Evolutionary conservation across 768 basidiomycete genomes (phyloP).

Genomic region (Collybia mongolica): DNA sequence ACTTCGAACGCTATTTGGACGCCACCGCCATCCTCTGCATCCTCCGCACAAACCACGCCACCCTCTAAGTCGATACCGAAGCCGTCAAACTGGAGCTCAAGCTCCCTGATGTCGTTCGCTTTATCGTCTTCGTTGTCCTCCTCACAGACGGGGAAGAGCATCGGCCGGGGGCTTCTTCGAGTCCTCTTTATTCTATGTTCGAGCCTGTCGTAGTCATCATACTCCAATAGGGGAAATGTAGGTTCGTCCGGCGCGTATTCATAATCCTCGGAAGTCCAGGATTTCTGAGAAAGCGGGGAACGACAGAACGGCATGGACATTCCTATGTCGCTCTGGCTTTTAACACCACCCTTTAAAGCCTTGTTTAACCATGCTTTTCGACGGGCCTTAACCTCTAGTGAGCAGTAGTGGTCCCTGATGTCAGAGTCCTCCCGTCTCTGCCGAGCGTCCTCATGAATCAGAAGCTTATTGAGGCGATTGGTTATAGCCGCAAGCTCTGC

Average conservation of each 20-base stretch:
- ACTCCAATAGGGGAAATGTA: conserved; percentile 7
- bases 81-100: conserved; percentile 29
- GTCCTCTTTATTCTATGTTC: conserved; percentile 1
- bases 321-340: conserved; percentile 31
- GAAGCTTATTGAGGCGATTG: conserved; percentile 37
- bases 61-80: conserved; percentile 27
- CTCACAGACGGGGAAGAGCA: conserved; percentile 42
- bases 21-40: conserved; percentile 8
- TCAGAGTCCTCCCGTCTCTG: conserved; percentile 37
- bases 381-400: conserved; percentile 57
- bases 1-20: conserved; percentile 18
- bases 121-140: conserved; percentile 22
- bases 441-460: conserved; percentile 41
- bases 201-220: conserved; percentile 16
- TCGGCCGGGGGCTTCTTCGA: conserved; percentile 11
- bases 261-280: conserved; percentile 25
- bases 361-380: conserved; percentile 69
- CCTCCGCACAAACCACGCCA: conserved; percentile 17
- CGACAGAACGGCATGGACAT: conserved; percentile 49
- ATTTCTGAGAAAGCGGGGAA: conserved; percentile 45
- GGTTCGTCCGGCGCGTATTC: conserved; percentile 8
- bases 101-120: conserved; percentile 21
- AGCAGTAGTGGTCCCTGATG: conserved; percentile 34
- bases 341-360: conserved; percentile 27
- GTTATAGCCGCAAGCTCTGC: conserved; percentile 28